phyloP scores from a whole-genome alignment of 2,329 filamentous ascomycete species.

The Aspergillus sp. region DNA sequence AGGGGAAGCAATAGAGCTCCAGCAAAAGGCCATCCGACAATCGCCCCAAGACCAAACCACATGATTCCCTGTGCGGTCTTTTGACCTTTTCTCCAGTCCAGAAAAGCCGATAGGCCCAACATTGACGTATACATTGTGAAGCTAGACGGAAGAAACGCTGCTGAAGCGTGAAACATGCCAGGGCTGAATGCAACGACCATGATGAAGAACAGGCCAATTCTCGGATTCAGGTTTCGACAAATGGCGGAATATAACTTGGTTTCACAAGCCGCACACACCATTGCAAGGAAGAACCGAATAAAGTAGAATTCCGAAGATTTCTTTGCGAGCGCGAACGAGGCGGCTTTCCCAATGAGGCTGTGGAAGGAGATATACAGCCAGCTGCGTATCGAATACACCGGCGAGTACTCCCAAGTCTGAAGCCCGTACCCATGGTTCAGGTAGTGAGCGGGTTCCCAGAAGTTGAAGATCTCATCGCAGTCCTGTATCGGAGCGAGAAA shows the following conservation, averaged over 20 bases:
- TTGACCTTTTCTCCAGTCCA: slow-evolving; percentile 82
- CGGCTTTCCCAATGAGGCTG: slow-evolving; percentile 70
- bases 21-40: slow-evolving; percentile 94
- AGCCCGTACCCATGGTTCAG: slow-evolving; percentile 88
- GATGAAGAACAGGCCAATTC: slow-evolving; percentile 84
- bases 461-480: slow-evolving; percentile 98
- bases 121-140: slow-evolving; percentile 96
- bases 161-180: slow-evolving; percentile 90
- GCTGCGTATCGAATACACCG: slow-evolving; percentile 90
- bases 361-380: slow-evolving; percentile 90
- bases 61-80: slow-evolving; percentile 83
- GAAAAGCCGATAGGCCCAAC: slow-evolving; percentile 83
- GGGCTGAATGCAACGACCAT: slow-evolving; percentile 77
- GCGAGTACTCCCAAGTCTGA: slow-evolving; percentile 99
- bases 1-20: slow-evolving; percentile 81
- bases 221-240: slow-evolving; percentile 74
- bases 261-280: slow-evolving; percentile 79
- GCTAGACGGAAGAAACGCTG: slow-evolving; percentile 86
- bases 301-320: slow-evolving; percentile 79
- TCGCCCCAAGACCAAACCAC: slow-evolving; percentile 84
- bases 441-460: slow-evolving; percentile 97
- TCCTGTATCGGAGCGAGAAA: slow-evolving; percentile 90
- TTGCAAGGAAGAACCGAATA: slow-evolving; percentile 74
- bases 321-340: slow-evolving; percentile 57
- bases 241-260: slow-evolving; percentile 79